Evolutionary conservation across 805 yeast genomes (phyloP), one percentile per base, ranked within the genome.

Genomic region (Lachancea thermotolerans): DNA sequence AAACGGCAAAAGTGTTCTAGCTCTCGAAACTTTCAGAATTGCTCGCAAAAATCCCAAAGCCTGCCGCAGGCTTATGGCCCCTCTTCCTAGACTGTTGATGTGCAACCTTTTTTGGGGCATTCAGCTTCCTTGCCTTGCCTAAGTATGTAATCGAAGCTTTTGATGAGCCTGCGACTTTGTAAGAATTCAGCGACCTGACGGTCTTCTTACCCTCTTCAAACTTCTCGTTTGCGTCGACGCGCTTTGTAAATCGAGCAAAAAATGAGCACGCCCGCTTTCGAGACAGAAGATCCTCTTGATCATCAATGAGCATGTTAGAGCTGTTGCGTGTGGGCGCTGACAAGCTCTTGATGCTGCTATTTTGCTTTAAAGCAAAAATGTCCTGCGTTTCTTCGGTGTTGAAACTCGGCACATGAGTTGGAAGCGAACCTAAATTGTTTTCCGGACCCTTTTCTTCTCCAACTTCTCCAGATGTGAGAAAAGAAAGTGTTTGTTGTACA

Each of bases 61-160:
- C 29, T 12, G 37, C 33, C 18, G 33, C 7, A 3, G 18, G 15
- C 6, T 16, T 41, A 10, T 42, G 15, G 4, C 28, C 15, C 17
- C 37, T 37, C 28, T 44, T 30, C 9, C 31, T n/a, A 9, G 31
- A 11, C 17, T 25, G 18, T 41, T 32, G 18, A 41, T 37, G 25
- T 11, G 25, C 4, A 30, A 39, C 45, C 42, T 34, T 45, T 41
- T 54, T 52, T 3, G 63, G 65, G 2, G 66, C 61, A 17, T 51
- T 57, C 2, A 64, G 50, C 42, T 58, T 59, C 47, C 65, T 60
- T 27, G 62, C 59, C 37, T 61, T 62, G 10, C 81, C 75, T 56
- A 77, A 58, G 44, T 74, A 74, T 38, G 82, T 74, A 50, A 84
- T 74, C 8, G 84, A 76, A 1, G 84, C 77, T 49, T 71, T 75